Evolutionary conservation across 2,329 filamentous ascomycete genomes (phyloP).

Genomic region (Sporothrix sp.): DNA sequence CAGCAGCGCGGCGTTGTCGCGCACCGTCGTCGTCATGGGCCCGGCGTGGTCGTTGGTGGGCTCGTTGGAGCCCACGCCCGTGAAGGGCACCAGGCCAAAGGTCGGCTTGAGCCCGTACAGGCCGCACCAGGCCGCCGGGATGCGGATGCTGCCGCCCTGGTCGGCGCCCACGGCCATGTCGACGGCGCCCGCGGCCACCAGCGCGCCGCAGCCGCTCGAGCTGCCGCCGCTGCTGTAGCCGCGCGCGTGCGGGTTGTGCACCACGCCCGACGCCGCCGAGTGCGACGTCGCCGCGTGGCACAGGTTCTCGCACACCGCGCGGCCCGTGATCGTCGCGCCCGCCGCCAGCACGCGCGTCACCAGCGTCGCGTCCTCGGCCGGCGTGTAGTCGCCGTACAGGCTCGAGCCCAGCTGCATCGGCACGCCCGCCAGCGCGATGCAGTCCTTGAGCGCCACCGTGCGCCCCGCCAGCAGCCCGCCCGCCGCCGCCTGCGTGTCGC

Average conservation of each 20-base stretch:
- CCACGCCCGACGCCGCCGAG: constrained; percentile 35
- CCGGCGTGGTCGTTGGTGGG: constrained; percentile 25
- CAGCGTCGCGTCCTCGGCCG: constrained; percentile 31
- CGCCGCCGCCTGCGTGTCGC: neutral
- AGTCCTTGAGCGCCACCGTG: neutral
- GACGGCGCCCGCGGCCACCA: constrained; percentile 30
- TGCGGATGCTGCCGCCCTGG: constrained; percentile 27
- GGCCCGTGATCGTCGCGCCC: constrained; percentile 33
- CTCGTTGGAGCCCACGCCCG: constrained; percentile 24
- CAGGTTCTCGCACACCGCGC: constrained; percentile 37
- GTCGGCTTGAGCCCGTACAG: constrained; percentile 27
- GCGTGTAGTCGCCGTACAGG: neutral
- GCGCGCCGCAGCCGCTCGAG: constrained; percentile 32
- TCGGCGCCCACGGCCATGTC: constrained; percentile 28
- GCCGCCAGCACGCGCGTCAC: constrained; percentile 32
- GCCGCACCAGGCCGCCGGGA: constrained; percentile 24
- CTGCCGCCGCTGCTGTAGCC: constrained; percentile 40
- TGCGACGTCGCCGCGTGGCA: constrained; percentile 33
- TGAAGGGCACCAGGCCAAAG: constrained; percentile 27
- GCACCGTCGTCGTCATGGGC: constrained; percentile 23
- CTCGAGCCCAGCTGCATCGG: neutral
- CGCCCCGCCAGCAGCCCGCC: neutral
- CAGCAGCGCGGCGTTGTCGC: constrained; percentile 24
- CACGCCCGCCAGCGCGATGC: neutral
- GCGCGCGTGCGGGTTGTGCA: constrained; percentile 36